Percentiles rank a stretch among this genome's conserved stretches.
These are phyloP conservation scores for Dothideomycetes sp. DNA, from an alignment of 2,329 filamentous ascomycete genomes.

Conservation along the genomic window DNA sequence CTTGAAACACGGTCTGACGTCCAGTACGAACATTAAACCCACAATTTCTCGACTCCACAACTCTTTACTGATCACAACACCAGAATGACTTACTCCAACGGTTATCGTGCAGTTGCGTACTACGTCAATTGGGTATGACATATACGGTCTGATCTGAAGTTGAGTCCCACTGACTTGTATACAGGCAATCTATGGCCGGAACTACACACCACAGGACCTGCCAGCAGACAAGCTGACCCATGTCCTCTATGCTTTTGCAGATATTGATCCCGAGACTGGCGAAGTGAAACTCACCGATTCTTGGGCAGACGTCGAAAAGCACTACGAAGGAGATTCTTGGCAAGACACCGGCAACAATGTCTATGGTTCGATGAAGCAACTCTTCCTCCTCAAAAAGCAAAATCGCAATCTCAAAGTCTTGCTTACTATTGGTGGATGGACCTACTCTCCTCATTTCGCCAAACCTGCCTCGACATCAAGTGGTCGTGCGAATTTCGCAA, in stretches of 20 bases:
- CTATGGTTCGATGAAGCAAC: constrained; percentile 69
- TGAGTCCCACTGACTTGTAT: constrained; percentile 8
- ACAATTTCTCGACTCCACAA: neutral
- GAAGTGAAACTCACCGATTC: constrained; percentile 66
- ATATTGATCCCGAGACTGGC: constrained; percentile 67
- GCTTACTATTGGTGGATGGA: constrained; percentile 77
- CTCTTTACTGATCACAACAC: neutral
- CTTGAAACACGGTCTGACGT: neutral
- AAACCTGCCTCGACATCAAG: constrained; percentile 53
- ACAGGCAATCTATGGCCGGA: constrained; percentile 74
- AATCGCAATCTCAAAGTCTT: constrained; percentile 71
- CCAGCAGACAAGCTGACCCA: constrained; percentile 76
- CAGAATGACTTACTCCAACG: constrained; percentile 21
- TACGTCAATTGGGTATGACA: constrained; percentile 62
- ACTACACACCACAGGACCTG: constrained; percentile 77
- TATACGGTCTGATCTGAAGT: neutral
- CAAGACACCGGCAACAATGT: constrained; percentile 58
- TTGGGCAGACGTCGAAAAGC: constrained; percentile 61
- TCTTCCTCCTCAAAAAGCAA: constrained; percentile 65
- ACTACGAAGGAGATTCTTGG: constrained; percentile 59
- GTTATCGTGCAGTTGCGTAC: constrained; percentile 61
- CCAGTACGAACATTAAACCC: neutral
- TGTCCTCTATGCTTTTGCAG: constrained; percentile 84
- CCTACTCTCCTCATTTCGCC: constrained; percentile 68
- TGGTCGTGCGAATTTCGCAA: constrained; percentile 58